These are phyloP conservation scores for Pilaira anomala DNA, from an alignment of 192 early-diverging fungal genomes.

Conservation along the genomic window DNA sequence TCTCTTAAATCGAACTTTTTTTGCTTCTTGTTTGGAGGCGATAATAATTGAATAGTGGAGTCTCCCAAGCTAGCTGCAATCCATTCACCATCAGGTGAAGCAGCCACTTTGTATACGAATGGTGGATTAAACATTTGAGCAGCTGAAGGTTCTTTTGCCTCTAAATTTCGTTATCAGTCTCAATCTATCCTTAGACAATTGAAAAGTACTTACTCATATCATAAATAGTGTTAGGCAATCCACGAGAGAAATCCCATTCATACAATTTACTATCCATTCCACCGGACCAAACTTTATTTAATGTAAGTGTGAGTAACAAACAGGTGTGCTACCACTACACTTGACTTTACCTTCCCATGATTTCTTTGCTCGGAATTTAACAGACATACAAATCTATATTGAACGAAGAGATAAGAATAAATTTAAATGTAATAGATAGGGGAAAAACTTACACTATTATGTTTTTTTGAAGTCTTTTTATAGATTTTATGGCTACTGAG, in stretches of 20 bases:
- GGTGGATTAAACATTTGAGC: constrained; percentile 54
- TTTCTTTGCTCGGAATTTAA: constrained; percentile 44
- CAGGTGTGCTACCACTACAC: no score
- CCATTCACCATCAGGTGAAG: constrained; percentile 38
- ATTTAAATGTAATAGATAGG: not conserved
- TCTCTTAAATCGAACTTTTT: not conserved
- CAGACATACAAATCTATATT: constrained; percentile 47
- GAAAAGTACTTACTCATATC: constrained; percentile 38
- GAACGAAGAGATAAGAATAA: not conserved
- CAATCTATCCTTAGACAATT: not conserved
- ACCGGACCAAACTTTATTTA: constrained; percentile 47
- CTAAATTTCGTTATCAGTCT: not conserved
- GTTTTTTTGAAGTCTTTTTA: constrained; percentile 39
- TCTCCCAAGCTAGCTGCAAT: constrained; percentile 47
- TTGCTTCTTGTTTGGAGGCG: constrained; percentile 4
- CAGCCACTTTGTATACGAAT: constrained; percentile 47
- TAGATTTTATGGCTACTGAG: constrained; percentile 43
- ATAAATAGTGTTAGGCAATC: constrained; percentile 28
- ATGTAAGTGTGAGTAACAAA: no score
- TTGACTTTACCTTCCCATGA: constrained; percentile 43
- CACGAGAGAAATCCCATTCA: constrained; percentile 51
- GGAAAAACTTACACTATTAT: constrained; percentile 38
- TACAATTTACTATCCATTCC: constrained; percentile 49
- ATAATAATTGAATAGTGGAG: constrained; percentile 40
- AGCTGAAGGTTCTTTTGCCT: constrained; percentile 20